phyloP scores from a whole-genome alignment of 805 yeast species.

The Sungouiella thailandica region DNA sequence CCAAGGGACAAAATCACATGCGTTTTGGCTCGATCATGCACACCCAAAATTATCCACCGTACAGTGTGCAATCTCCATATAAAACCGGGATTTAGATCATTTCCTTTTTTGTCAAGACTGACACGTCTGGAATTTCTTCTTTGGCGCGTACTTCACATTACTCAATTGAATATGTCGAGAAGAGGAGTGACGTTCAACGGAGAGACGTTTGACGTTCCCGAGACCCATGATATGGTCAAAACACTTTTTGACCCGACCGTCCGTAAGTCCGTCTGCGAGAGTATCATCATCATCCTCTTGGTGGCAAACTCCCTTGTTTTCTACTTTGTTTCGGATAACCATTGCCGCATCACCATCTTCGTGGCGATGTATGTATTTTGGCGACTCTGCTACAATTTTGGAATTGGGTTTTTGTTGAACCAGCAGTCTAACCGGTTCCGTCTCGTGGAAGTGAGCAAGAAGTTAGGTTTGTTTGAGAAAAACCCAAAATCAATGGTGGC shows the following conservation, averaged over 20 bases:
- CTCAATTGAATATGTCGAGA: too few species aligned
- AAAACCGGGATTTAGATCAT: too few species aligned
- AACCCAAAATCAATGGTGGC: conserved; percentile 31
- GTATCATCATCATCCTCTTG: conserved; percentile 45
- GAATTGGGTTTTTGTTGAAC: conserved; percentile 68
- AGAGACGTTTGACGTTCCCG: conserved; percentile 45
- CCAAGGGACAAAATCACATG: too few species aligned
- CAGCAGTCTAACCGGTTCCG: conserved; percentile 57
- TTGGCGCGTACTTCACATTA: too few species aligned
- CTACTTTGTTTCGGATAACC: conserved; percentile 19
- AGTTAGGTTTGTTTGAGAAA: conserved; percentile 38
- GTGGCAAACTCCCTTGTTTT: conserved; percentile 30
- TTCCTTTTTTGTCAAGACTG: too few species aligned
- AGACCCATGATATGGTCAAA: conserved; percentile 80
- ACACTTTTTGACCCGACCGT: conserved; percentile 74
- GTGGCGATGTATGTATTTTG: conserved; percentile 61
- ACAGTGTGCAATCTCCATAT: too few species aligned
- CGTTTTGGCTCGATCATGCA: too few species aligned
- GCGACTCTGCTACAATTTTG: conserved; percentile 72
- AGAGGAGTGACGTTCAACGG: conserved; percentile 44
- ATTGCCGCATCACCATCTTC: conserved; percentile 33
- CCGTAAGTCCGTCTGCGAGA: conserved; percentile 61
- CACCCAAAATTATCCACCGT: too few species aligned
- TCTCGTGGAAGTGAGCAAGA: conserved; percentile 49
- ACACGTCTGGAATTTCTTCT: too few species aligned